Evolutionary conservation across 169 alveolate species (phyloP).

Genomic region (Eimeria sp.): DNA sequence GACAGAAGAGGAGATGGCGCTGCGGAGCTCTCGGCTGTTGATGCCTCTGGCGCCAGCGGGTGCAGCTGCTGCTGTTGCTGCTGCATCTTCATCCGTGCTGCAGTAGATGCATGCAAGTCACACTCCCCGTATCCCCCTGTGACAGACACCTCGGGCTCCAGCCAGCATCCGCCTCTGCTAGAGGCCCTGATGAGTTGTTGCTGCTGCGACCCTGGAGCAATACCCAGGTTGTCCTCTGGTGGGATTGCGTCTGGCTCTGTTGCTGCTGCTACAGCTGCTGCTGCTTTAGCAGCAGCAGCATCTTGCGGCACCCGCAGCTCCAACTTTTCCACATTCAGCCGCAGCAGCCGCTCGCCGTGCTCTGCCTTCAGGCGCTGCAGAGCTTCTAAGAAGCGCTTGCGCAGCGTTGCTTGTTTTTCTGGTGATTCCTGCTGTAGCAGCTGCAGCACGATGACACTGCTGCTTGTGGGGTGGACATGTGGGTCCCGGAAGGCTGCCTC

Average conservation of each 20-base stretch:
- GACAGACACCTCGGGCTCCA: conserved; percentile 19
- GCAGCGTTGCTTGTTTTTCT: conserved; percentile 4
- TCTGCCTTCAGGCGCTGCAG: conserved; percentile 45
- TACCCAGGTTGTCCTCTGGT: neutral
- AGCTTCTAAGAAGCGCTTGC: conserved; percentile 5
- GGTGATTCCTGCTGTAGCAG: conserved; percentile 53
- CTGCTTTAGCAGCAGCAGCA: neutral
- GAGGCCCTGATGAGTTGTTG: conserved; percentile 45
- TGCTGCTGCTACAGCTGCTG: conserved; percentile 17
- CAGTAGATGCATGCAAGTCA: conserved; percentile 27
- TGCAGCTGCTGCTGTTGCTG: conserved; percentile 43
- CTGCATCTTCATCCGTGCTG: conserved; percentile 27
- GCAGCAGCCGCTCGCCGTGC: conserved; percentile 70
- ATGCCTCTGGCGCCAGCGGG: neutral
- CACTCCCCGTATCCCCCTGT: neutral
- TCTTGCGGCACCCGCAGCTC: conserved; percentile 69
- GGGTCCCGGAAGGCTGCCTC: conserved; percentile 77
- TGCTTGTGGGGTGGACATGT: conserved; percentile 70
- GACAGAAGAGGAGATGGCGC: conserved; percentile 57
- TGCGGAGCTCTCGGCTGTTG: conserved; percentile 51
- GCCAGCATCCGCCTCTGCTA: conserved; percentile 74
- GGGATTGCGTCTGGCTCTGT: neutral
- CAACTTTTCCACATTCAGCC: conserved; percentile 78
- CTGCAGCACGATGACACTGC: conserved; percentile 69
- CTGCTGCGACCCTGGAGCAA: neutral